A percentile compares a stretch with the other conserved stretches of the same genome.
Conservation (phyloP, 75 land plant genomes). For the Selaginella tamariscina region DNA sequence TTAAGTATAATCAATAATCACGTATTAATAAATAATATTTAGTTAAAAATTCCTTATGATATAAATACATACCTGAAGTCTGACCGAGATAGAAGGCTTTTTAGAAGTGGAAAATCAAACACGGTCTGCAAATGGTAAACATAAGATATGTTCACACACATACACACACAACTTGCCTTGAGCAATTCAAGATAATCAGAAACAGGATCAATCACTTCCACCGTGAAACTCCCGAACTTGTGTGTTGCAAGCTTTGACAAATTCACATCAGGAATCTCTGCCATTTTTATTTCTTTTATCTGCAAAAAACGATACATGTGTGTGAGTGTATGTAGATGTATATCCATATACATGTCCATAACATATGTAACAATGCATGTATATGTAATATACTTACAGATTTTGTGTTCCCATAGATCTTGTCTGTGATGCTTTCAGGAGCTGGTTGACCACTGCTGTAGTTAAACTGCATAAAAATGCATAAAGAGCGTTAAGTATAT, state of each 20-base stretch:
- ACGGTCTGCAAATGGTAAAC: not conserved
- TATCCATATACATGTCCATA: not conserved
- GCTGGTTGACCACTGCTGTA: not conserved
- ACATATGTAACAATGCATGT: not conserved
- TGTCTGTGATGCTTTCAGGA: constrained; percentile 4
- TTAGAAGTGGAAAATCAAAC: constrained; percentile 1
- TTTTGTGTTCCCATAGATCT: constrained; percentile 5
- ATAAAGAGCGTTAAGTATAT: not conserved
- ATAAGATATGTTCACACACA: too few relatives aligned
- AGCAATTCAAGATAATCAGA: constrained; percentile 72
- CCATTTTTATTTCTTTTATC: not conserved
- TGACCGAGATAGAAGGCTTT: not conserved
- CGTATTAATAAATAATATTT: not conserved
- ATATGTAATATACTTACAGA: not conserved
- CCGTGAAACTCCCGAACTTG: constrained; percentile 27
- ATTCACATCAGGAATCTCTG: constrained; percentile 29
- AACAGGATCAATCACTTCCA: constrained; percentile 38
- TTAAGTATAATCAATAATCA: not conserved
- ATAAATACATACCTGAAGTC: not conserved
- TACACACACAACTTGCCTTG: constrained; percentile 65
- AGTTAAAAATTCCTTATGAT: not conserved
- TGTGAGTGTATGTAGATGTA: not conserved
- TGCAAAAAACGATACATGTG: not conserved
- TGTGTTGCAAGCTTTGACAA: constrained; percentile 48
- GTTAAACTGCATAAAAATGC: not conserved